phyloP scores from a whole-genome alignment of 495 filamentous ascomycete genomes.

The Penicillium dipodomyicola region DNA sequence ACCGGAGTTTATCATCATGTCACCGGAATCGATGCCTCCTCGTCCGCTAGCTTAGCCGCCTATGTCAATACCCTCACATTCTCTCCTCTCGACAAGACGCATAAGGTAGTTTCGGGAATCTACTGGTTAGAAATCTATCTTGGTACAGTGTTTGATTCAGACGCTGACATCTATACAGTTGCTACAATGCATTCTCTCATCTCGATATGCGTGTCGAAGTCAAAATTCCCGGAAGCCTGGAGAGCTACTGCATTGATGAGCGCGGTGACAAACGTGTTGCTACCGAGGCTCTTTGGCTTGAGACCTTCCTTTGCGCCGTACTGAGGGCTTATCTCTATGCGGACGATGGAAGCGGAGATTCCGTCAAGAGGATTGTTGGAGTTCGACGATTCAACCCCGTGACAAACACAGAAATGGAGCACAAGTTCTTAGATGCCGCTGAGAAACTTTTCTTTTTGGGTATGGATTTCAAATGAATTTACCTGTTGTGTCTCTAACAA shows the following conservation, averaged over 20 bases:
- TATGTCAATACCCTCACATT: slow-evolving; percentile 98
- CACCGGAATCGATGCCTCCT: slow-evolving; percentile 94
- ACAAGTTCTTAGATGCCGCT: slow-evolving; percentile 92
- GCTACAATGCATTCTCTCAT: slow-evolving; percentile 99
- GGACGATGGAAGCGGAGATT: slow-evolving; percentile 87
- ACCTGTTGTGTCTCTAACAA: slow-evolving; percentile 21
- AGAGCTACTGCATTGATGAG: slow-evolving; percentile 95
- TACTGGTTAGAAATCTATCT: slow-evolving; percentile 68
- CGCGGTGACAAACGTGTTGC: slow-evolving; percentile 89
- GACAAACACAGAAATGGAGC: slow-evolving; percentile 94
- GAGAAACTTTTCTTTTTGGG: slow-evolving; percentile 94
- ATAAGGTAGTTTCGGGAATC: slow-evolving; percentile 88
- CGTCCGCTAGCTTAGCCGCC: slow-evolving; percentile 91
- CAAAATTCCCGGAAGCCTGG: slow-evolving; percentile 90
- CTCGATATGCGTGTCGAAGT: slow-evolving; percentile 98
- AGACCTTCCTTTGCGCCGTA: slow-evolving; percentile 94
- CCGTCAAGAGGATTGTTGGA: slow-evolving; percentile 89
- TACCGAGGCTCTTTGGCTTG: slow-evolving; percentile 90
- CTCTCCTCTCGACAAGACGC: slow-evolving; percentile 76
- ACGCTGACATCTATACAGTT: slow-evolving; percentile 53
- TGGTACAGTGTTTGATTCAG: slow-evolving; percentile 14
- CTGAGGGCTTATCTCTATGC: slow-evolving; percentile 93
- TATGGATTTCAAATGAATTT: slow-evolving; percentile 31
- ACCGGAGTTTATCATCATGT: slow-evolving; percentile 97
- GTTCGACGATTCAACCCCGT: slow-evolving; percentile 95